Conservation (phyloP, 768 basidiomycete genomes). For the Lactarius sp. region DNA sequence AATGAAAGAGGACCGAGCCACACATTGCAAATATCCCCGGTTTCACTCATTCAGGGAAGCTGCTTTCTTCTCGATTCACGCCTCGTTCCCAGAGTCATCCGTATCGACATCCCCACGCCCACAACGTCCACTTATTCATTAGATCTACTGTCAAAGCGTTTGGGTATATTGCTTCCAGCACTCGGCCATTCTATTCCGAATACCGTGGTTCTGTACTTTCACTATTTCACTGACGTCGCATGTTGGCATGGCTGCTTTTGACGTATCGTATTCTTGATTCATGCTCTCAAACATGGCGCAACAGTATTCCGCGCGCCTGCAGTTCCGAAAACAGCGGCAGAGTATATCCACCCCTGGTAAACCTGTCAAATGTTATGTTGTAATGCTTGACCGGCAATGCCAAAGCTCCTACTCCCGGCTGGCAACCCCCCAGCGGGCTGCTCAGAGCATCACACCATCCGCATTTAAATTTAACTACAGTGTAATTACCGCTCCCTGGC, state of each 20-base stretch:
- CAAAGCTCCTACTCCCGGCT: background rate
- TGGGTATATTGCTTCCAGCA: background rate
- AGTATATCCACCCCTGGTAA: no score
- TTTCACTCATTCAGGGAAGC: background rate
- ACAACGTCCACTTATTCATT: background rate
- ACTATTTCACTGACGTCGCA: background rate
- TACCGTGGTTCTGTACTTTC: background rate
- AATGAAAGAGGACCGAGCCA: background rate
- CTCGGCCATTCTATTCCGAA: background rate
- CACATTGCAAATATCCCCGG: background rate
- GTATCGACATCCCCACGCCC: background rate
- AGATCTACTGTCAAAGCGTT: background rate
- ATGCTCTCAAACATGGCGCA: background rate
- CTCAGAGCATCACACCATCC: background rate
- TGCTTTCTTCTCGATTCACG: background rate
- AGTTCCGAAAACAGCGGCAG: background rate
- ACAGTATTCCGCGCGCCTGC: background rate
- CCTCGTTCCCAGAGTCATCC: constrained; percentile 1
- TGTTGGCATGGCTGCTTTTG: background rate
- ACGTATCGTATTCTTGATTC: background rate
- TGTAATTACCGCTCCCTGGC: no score
- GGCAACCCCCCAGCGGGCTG: background rate
- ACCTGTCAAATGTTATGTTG: no score
- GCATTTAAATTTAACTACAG: background rate
- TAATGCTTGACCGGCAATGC: background rate